phyloP scores from a whole-genome alignment of 2,329 filamentous ascomycete genomes.

The Tolypocladium cylindrosporum region DNA sequence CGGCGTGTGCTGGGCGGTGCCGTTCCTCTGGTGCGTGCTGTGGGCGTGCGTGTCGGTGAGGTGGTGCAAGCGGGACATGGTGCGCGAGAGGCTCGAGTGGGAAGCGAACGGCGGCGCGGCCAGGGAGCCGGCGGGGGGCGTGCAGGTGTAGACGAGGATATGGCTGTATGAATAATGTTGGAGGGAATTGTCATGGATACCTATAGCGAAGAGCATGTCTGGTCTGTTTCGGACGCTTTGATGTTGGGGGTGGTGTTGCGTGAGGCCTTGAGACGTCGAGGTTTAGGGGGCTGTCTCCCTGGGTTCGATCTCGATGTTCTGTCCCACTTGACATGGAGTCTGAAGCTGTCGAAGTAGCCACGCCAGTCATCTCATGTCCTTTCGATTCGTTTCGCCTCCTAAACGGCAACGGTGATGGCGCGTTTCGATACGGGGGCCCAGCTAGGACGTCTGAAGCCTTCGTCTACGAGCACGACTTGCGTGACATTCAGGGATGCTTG shows the following conservation, averaged over 20 bases:
- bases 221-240: not conserved
- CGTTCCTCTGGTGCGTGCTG: slow-evolving; percentile 24
- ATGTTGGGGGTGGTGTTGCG: not conserved
- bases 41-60: slow-evolving; percentile 24
- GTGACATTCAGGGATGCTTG: too few relatives aligned
- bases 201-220: not conserved
- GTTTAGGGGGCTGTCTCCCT: not conserved
- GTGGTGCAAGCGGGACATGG: slow-evolving; percentile 28
- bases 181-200: not conserved
- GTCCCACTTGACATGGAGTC: too few relatives aligned
- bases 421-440: too few relatives aligned
- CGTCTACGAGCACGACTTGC: too few relatives aligned
- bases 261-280: not conserved
- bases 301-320: not conserved
- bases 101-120: slow-evolving; percentile 10
- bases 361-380: not conserved
- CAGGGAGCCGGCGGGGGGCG: not conserved
- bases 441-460: too few relatives aligned
- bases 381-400: not conserved
- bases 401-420: too few relatives aligned
- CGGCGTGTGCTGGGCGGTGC: slow-evolving; percentile 28
- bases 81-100: slow-evolving; percentile 26
- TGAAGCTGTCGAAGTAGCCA: too few relatives aligned
- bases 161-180: not conserved
- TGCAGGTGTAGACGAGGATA: not conserved